Evolutionary conservation across 768 basidiomycete genomes (phyloP), one percentile per base, ranked within the genome.

Genomic region (Psilocybe cyanescens): DNA sequence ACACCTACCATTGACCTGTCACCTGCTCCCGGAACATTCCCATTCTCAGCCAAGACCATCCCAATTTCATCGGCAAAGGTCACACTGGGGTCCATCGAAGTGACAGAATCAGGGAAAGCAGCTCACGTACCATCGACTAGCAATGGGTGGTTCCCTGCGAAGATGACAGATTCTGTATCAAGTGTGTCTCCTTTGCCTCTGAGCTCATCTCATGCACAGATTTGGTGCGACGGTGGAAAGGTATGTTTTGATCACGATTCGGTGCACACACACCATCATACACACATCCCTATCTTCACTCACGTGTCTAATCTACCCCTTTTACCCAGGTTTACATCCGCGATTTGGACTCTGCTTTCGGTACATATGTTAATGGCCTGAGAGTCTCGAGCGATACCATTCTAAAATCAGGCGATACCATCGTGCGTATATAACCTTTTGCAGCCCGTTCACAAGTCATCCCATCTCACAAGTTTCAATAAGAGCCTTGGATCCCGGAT

Each of bases 291-390:
- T n/a, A 44, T 63, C 29, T 39, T 31, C 9, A 60, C 37, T 54
- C 28, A 47, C 48, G 51, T 56, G 45, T 31, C 41, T n/a, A n/a
- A 19, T 47, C 48, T 58, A 37, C 35, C 53, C 56, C 14, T 33
- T 57, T 59, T 52, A 12, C 14, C 19, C 60, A 85, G 83, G 68
- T 82, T 14, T 79, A 75, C 57, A 78, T 85, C 57, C 76, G 78
- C 41, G 83, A 85, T 67, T 73, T 81, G 47, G 75, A 78, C 16
- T 76, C 81, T 5, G 65, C 77, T 6, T 79, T 81, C 55, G 82
- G 83, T 9, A 85, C 83, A 33, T 81, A 74, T 63, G 71, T 85
- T 53, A 85, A 84, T 59, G 79, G 78, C 31, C 59, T 72, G 58
- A 75, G 73, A 62, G 74, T 83, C 62, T 72, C 71, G 17, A 68